Evolutionary conservation across 768 basidiomycete genomes (phyloP).

Genomic region (Coprinopsis cinerea): DNA sequence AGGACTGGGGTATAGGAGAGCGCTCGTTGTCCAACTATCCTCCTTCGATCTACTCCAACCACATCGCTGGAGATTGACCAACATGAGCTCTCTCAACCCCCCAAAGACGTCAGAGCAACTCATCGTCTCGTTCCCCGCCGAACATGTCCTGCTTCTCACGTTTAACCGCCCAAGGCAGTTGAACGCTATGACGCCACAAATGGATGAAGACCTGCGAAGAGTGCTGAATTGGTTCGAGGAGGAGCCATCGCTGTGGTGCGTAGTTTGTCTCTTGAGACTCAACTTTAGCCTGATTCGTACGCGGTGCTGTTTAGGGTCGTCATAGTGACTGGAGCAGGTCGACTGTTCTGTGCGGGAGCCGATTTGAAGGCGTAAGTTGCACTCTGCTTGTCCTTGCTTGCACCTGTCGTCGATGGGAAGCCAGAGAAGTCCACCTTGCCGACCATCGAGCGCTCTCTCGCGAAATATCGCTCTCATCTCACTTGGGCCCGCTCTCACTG

Average conservation of each 20-base stretch:
- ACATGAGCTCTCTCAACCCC: constrained; percentile 19
- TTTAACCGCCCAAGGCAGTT: constrained; percentile 63
- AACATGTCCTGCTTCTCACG: constrained; percentile 34
- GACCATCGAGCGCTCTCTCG: too few species aligned
- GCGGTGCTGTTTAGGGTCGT: constrained; percentile 47
- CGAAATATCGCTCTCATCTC: too few species aligned
- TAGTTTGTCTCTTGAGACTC: constrained; percentile 10
- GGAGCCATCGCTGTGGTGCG: constrained; percentile 67
- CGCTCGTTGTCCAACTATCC: too few species aligned
- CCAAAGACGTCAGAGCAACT: constrained; percentile 32
- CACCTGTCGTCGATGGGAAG: too few species aligned
- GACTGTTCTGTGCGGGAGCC: constrained; percentile 73
- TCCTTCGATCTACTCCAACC: neutral
- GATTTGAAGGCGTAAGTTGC: constrained; percentile 64
- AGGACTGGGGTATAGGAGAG: neutral
- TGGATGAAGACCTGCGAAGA: constrained; percentile 45
- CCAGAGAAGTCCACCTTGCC: neutral
- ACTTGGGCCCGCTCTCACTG: neutral
- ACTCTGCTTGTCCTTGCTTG: neutral
- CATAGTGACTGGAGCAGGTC: constrained; percentile 68
- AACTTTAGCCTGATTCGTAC: neutral
- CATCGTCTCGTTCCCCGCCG: constrained; percentile 30
- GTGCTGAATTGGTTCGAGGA: constrained; percentile 71
- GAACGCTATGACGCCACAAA: constrained; percentile 67
- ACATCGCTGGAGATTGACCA: too few species aligned